Percentiles rank a stretch among this genome's conserved stretches.
Evolutionary conservation across 2,329 filamentous ascomycete genomes (phyloP).

Genomic region (Colletotrichum musae): DNA sequence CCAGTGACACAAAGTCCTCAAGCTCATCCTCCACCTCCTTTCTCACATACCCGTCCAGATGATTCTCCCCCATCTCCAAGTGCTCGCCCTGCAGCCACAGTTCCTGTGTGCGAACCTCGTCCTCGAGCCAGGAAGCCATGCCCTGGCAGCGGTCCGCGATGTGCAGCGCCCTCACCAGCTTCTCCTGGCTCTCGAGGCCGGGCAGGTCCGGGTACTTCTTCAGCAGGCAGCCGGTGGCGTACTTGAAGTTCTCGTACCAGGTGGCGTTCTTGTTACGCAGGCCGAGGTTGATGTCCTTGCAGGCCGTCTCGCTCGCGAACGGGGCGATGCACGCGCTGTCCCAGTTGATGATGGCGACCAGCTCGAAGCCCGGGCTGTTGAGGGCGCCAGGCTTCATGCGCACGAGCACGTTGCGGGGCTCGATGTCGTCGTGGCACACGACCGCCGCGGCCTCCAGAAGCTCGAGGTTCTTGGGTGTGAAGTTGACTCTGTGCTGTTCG

Average conservation of each 20-base stretch:
- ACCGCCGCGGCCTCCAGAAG: not conserved
- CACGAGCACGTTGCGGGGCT: slow-evolving; percentile 24
- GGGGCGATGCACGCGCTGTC: slow-evolving; percentile 23
- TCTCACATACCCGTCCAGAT: not conserved
- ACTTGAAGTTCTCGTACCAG: slow-evolving; percentile 26
- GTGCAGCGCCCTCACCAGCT: not conserved
- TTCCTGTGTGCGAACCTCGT: slow-evolving; percentile 1
- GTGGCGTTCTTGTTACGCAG: slow-evolving; percentile 6
- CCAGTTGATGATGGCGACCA: slow-evolving; percentile 24
- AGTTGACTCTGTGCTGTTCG: not conserved
- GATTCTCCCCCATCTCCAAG: not conserved
- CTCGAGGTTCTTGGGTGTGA: slow-evolving; percentile 10
- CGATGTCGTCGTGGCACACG: slow-evolving; percentile 32
- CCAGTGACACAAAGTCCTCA: not conserved
- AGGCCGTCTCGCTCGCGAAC: slow-evolving; percentile 6
- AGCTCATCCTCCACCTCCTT: not conserved
- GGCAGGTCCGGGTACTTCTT: not conserved
- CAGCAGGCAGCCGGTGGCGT: not conserved
- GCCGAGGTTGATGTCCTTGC: slow-evolving; percentile 14
- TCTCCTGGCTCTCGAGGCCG: slow-evolving; percentile 5
- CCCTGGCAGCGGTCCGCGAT: not conserved
- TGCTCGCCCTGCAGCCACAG: slow-evolving; percentile 7
- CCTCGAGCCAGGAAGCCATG: not conserved
- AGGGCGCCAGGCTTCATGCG: not conserved
- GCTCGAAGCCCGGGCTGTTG: not conserved